Conservation (phyloP, 805 yeast species). For the Tanozyma kutaoensis region DNA sequence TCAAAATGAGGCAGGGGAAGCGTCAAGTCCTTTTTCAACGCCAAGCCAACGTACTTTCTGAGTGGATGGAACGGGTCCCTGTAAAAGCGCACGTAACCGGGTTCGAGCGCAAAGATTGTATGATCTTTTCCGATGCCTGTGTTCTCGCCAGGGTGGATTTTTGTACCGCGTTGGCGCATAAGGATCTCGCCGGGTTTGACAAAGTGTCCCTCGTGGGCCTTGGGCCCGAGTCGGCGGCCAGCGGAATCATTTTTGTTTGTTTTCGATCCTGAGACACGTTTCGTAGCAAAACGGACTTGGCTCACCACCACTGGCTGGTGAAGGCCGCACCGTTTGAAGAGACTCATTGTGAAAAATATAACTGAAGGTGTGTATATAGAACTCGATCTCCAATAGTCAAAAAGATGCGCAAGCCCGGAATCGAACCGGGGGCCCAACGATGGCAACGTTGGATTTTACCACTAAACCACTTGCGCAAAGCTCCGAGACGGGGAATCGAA, state of each 20-base stretch:
- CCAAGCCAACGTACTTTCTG: conserved; percentile 82
- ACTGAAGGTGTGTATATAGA: too few relatives aligned
- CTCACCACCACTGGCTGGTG: not conserved
- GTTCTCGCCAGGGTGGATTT: conserved; percentile 89
- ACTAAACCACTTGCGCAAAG: conserved; percentile 10
- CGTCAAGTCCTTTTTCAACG: conserved; percentile 45
- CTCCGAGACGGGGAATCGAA: conserved; percentile 11
- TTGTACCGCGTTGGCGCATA: conserved; percentile 91
- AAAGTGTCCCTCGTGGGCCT: conserved; percentile 64
- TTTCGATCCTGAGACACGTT: conserved; percentile 90
- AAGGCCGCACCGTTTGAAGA: too few relatives aligned
- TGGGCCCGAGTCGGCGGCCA: conserved; percentile 89
- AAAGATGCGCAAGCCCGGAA: conserved; percentile 11
- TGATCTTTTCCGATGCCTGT: conserved; percentile 87
- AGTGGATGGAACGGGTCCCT: conserved; percentile 93
- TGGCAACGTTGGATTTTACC: conserved; percentile 12
- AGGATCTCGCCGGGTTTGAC: conserved; percentile 80
- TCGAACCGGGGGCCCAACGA: conserved; percentile 13
- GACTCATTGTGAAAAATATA: too few relatives aligned
- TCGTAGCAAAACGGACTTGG: conserved; percentile 79
- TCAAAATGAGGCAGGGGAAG: conserved; percentile 85
- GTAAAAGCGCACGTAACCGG: conserved; percentile 87
- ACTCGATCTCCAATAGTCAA: too few relatives aligned
- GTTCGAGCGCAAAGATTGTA: conserved; percentile 81
- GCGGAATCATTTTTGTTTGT: conserved; percentile 89